A percentile compares a stretch with the other conserved stretches of the same genome.
These are phyloP conservation scores for Echinochloa phyllopogon DNA, from an alignment of 176 grass and related monocot species.

Conservation along the genomic window DNA sequence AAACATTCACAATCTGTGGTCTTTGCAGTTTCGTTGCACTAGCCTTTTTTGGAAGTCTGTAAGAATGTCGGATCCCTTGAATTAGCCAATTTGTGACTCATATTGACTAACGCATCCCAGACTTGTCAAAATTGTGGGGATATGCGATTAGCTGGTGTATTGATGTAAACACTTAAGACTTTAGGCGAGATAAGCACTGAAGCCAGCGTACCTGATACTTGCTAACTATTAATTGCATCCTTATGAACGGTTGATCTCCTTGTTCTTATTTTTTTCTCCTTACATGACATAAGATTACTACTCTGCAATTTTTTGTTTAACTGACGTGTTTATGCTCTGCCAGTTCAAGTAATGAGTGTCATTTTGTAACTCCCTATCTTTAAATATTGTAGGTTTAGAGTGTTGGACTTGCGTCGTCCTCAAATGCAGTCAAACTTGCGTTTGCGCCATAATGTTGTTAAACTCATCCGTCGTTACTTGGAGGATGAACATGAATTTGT, in stretches of 20 bases:
- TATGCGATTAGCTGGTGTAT: conserved; percentile 12
- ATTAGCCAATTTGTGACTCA: neutral
- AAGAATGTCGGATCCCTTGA: conserved; percentile 1
- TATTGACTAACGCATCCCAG: conserved; percentile 23
- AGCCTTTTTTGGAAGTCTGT: neutral
- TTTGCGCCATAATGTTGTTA: conserved; percentile 93
- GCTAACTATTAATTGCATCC: conserved; percentile 17
- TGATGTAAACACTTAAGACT: neutral
- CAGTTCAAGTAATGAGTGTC: neutral
- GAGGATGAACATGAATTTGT: conserved; percentile 97
- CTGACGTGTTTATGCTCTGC: neutral
- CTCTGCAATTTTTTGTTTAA: conserved; percentile 19
- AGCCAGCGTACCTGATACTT: neutral
- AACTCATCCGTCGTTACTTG: conserved; percentile 81
- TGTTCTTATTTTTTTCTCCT: conserved; percentile 16
- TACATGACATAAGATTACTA: neutral
- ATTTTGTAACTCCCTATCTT: conserved; percentile 12
- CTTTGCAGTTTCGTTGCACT: neutral
- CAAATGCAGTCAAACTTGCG: conserved; percentile 98
- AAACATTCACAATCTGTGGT: conserved; percentile 15
- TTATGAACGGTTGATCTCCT: neutral
- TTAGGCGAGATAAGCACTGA: neutral
- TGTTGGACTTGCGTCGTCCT: conserved; percentile 81
- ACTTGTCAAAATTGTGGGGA: neutral
- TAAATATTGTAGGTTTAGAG: conserved; percentile 72